Conservation (phyloP, 768 basidiomycete species). For the Dictyophora rubrovolvata region DNA sequence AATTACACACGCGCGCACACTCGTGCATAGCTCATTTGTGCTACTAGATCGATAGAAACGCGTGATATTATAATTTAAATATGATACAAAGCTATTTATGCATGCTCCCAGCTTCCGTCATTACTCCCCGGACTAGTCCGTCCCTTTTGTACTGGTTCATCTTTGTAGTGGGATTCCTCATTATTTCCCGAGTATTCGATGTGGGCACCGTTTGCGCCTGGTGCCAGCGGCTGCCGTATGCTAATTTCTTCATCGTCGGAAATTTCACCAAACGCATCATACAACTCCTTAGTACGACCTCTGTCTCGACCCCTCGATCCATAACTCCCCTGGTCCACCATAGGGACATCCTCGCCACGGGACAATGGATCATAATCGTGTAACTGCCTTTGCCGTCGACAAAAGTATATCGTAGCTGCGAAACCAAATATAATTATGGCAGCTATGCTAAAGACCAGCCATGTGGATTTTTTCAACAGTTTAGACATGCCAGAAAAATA, state of each 20-base stretch:
- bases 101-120: conserved; percentile 72
- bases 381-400: conserved; percentile 45
- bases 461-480: conserved; percentile 66
- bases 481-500: conserved; percentile 76
- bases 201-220: conserved; percentile 48
- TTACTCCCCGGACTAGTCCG: conserved; percentile 29
- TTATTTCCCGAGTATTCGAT: conserved; percentile 80
- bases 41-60: conserved; percentile 4
- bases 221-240: conserved; percentile 33
- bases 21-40: too few relatives aligned
- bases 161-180: conserved; percentile 39
- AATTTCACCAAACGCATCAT: conserved; percentile 91
- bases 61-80: not conserved
- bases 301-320: conserved; percentile 19
- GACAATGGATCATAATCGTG: conserved; percentile 48
- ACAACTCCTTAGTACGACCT: conserved; percentile 75
- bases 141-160: conserved; percentile 35
- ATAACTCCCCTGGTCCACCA: conserved; percentile 44
- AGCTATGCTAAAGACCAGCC: conserved; percentile 86
- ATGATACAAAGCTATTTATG: conserved; percentile 24
- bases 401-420: conserved; percentile 67
- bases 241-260: conserved; percentile 71
- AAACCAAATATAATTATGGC: conserved; percentile 67
- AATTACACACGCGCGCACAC: too few relatives aligned
- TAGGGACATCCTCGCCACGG: conserved; percentile 60